These are phyloP conservation scores for Picea engelmannii DNA, from an alignment of 83 land plant species.

Conservation along the genomic window DNA sequence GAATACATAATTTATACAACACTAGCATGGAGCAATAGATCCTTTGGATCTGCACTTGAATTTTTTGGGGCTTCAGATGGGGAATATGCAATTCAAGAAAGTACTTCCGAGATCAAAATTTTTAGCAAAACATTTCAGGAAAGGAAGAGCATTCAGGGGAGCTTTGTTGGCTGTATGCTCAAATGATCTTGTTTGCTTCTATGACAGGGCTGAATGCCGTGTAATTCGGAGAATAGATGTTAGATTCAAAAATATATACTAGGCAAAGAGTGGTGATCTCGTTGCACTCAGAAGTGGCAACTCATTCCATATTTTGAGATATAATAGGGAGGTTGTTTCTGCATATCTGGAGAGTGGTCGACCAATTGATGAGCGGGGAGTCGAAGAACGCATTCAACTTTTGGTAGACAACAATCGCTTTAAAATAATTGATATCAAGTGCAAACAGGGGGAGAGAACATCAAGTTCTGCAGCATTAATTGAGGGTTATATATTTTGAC, in stretches of 20 bases:
- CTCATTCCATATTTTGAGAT: conserved; percentile 93
- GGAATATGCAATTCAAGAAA: no score
- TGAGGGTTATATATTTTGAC: no score
- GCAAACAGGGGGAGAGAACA: no score
- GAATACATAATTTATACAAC: no score
- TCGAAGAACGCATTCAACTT: conserved; percentile 93
- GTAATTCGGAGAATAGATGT: conserved; percentile 49
- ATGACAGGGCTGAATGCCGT: conserved; percentile 54
- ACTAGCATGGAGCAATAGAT: no score
- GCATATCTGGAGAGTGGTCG: conserved; percentile 80
- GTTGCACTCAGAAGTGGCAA: conserved; percentile 93
- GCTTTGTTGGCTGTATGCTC: conserved; percentile 38
- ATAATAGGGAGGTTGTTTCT: conserved; percentile 84
- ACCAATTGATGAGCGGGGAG: conserved; percentile 85
- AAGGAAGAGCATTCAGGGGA: conserved; percentile 52
- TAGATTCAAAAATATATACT: conserved; percentile 74
- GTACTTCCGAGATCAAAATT: no score
- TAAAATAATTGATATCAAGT: no score
- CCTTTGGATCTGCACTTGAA: no score
- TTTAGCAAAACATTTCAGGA: no score
- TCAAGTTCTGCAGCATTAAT: no score
- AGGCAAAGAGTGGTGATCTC: conserved; percentile 98
- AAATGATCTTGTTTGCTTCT: conserved; percentile 51
- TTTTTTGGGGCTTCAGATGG: no score
- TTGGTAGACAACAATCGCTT: no score